Evolutionary conservation across 345 rosid species (phyloP).

Genomic region (Carallia pectinifolia): DNA sequence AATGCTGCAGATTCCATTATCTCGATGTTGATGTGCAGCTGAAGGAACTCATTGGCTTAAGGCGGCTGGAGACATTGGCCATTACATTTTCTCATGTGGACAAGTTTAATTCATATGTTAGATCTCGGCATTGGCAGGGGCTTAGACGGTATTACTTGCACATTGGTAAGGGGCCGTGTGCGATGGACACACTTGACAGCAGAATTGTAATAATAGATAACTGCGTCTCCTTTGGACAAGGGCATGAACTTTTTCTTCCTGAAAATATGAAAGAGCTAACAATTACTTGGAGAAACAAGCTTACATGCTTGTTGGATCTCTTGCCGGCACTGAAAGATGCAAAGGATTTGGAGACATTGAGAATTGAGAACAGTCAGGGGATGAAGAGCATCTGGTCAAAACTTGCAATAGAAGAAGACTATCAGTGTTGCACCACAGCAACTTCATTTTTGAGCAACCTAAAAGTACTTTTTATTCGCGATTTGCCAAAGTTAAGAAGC

Average conservation of each 20-base stretch:
- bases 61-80: conserved; percentile 1
- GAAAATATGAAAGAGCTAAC: not conserved
- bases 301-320: not conserved
- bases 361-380: not conserved
- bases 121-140: not conserved
- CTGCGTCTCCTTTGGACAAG: not conserved
- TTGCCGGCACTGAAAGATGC: not conserved
- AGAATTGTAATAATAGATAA: not conserved
- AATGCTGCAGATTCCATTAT: not conserved
- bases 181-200: not conserved
- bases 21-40: not conserved
- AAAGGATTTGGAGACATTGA: not conserved
- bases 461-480: not conserved
- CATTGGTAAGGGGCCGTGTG: not conserved
- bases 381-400: not conserved
- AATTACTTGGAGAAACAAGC: not conserved
- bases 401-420: not conserved
- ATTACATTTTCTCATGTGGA: not conserved
- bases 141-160: not conserved
- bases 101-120: not conserved
- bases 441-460: not conserved
- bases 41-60: conserved; percentile 15
- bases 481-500: not conserved
- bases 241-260: not conserved
- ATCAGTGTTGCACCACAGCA: not conserved